Base-by-base conservation (phyloP, 352 stramenopile genomes). In the Globisporangium perplexum region DNA sequence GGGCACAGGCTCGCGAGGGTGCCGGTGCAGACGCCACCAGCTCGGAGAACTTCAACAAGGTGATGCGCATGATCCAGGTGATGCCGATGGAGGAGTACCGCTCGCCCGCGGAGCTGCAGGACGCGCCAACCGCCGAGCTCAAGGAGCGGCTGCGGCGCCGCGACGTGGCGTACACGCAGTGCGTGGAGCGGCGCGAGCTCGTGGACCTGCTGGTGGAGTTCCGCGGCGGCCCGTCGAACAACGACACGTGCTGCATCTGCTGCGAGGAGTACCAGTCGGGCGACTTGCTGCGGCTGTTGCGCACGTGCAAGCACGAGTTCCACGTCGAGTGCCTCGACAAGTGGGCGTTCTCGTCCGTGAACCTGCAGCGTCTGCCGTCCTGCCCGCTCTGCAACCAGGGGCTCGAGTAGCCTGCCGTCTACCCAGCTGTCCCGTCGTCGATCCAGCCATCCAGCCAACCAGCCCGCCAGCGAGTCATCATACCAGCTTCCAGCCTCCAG, bases 311-410 rank as follows among this genome's bases (percentile, higher is more conserved):
- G 56, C 85, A 95, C 71, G 81, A 91, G 63, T 95, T 93, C 60
- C 85, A 95, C 51, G 62, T 95, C 44, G 85, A 95, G 64, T 95
- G 85, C 68, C 69, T 95, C 43, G 85, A 95, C 68, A 88, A 90
- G 61, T 95, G 85, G 85, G 82, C 83, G 14, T 88, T 91, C 62
- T 89, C 83, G 15, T 86, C 77, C 1, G 80, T 85, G 50, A 85
- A 73, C 55, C 74, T 76, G 31, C 71, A 85, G 46, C 77, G 80
- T 41, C 65, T 67, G 52, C 85, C 85, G 42, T 83, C 71, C 7
- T 95, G 85, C 47, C 85, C 85, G 47, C 69, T 95, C 20, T 95
- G 85, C 55, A 94, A 92, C 55, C 83, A 94, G 69, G 60, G 51
- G 2, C 69, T 92, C 36, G 81, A 92, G 50, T 92, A 67, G 77